Conservation (phyloP, 2,329 filamentous ascomycete genomes). For the Daldinia sp. region DNA sequence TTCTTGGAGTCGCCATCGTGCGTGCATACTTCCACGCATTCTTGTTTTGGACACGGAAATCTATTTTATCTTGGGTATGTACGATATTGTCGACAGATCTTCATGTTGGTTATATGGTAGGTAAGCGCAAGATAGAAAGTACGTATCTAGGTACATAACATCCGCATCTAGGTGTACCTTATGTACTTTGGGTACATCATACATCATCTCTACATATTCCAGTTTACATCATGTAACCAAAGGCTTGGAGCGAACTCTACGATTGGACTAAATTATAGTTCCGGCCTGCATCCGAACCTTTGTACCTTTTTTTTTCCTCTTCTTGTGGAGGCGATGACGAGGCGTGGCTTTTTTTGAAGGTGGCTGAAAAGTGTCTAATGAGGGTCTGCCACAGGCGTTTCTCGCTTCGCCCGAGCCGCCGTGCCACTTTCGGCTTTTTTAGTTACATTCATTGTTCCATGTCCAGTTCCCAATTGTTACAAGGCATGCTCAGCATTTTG, state of each 20-base stretch:
- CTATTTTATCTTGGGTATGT: neutral
- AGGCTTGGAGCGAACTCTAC: constrained; percentile 4
- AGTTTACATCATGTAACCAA: neutral
- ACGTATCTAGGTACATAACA: neutral
- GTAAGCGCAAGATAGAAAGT: neutral
- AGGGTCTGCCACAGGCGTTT: constrained; percentile 19
- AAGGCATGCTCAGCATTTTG: neutral
- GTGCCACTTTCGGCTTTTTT: constrained; percentile 13
- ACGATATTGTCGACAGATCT: neutral
- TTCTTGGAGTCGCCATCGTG: neutral
- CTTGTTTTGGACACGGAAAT: neutral
- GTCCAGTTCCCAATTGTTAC: neutral
- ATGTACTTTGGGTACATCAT: neutral
- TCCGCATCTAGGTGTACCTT: neutral
- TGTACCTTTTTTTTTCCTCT: constrained; percentile 20
- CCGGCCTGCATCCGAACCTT: constrained; percentile 29
- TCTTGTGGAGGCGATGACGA: constrained; percentile 44
- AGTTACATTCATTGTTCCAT: neutral
- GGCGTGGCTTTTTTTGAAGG: constrained; percentile 42
- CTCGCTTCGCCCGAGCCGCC: constrained; percentile 20
- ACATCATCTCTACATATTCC: neutral
- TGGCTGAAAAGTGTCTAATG: constrained; percentile 41
- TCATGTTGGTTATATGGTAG: neutral
- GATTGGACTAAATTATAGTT: constrained; percentile 31
- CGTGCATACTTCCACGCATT: neutral